Percentiles rank a stretch among this genome's conserved stretches.
These are phyloP conservation scores for Macrophomina phaseolina DNA, from an alignment of 2,329 filamentous ascomycete species.

Conservation along the genomic window DNA sequence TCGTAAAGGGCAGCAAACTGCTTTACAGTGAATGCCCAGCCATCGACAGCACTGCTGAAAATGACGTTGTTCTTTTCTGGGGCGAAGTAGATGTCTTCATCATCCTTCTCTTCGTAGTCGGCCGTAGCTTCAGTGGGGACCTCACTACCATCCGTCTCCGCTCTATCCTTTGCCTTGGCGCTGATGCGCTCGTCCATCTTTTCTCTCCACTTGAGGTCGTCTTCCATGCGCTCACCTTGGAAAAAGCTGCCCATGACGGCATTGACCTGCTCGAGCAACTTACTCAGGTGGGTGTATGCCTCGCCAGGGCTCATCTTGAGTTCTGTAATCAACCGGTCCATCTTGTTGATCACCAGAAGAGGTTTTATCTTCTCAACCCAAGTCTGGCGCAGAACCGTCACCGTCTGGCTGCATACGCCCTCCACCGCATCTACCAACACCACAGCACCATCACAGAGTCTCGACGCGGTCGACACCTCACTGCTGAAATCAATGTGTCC, in stretches of 20 bases:
- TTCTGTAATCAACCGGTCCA: slow-evolving; percentile 92
- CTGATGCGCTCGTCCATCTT: slow-evolving; percentile 85
- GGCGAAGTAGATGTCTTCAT: slow-evolving; percentile 97
- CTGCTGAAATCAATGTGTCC: slow-evolving; percentile 99
- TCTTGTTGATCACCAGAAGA: slow-evolving; percentile 95
- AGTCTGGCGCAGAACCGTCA: slow-evolving; percentile 91
- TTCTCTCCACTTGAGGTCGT: slow-evolving; percentile 95
- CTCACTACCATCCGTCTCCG: slow-evolving; percentile 54
- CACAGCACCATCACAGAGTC: slow-evolving; percentile 91
- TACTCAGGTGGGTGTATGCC: slow-evolving; percentile 86
- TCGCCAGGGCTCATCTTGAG: slow-evolving; percentile 90
- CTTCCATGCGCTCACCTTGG: slow-evolving; percentile 97
- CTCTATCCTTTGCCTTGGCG: slow-evolving; percentile 64
- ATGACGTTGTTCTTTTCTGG: slow-evolving; percentile 99
- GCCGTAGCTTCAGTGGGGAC: slow-evolving; percentile 54
- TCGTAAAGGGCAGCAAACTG: slow-evolving; percentile 95
- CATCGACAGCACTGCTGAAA: slow-evolving; percentile 95
- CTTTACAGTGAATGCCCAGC: slow-evolving; percentile 97
- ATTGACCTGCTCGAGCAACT: slow-evolving; percentile 93
- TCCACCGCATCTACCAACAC: slow-evolving; percentile 96
- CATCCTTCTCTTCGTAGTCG: slow-evolving; percentile 86
- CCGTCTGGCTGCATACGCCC: slow-evolving; percentile 97
- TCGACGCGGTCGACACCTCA: slow-evolving; percentile 93
- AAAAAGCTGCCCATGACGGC: slow-evolving; percentile 97
- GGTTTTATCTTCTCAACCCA: slow-evolving; percentile 97